Percentiles rank a stretch among this genome's conserved stretches.
phyloP scores from a whole-genome alignment of 495 filamentous ascomycete species.

The Penicillium robsamsonii region DNA sequence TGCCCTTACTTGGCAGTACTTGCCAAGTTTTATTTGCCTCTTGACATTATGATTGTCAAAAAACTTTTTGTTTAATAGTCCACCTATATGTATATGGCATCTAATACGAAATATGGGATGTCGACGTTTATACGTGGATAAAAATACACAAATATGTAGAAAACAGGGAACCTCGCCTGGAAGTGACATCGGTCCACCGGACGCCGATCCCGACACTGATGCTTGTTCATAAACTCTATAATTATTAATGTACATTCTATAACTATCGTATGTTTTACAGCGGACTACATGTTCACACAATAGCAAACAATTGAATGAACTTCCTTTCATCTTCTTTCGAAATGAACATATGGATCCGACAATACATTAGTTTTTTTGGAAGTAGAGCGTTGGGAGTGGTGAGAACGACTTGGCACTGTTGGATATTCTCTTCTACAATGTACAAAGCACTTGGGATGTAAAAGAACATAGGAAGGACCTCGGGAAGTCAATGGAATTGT shows the following conservation, averaged over 20 bases:
- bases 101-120: not conserved
- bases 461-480: too few species aligned
- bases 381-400: not conserved
- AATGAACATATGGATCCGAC: not conserved
- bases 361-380: not conserved
- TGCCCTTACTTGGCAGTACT: not conserved
- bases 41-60: not conserved
- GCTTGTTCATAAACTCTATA: not conserved
- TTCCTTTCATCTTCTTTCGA: not conserved
- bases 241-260: too few species aligned
- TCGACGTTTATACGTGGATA: not conserved
- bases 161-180: slow-evolving; percentile 13
- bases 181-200: slow-evolving; percentile 5
- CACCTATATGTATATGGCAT: not conserved
- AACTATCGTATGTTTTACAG: not conserved
- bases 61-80: not conserved
- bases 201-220: slow-evolving; percentile 17
- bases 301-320: not conserved
- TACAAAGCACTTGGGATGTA: not conserved
- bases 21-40: not conserved
- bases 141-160: not conserved
- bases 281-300: not conserved
- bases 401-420: not conserved
- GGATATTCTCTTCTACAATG: not conserved
- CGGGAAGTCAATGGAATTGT: too few species aligned